These are phyloP conservation scores for Roridomyces roridus DNA, from an alignment of 768 basidiomycete species.

Conservation along the genomic window DNA sequence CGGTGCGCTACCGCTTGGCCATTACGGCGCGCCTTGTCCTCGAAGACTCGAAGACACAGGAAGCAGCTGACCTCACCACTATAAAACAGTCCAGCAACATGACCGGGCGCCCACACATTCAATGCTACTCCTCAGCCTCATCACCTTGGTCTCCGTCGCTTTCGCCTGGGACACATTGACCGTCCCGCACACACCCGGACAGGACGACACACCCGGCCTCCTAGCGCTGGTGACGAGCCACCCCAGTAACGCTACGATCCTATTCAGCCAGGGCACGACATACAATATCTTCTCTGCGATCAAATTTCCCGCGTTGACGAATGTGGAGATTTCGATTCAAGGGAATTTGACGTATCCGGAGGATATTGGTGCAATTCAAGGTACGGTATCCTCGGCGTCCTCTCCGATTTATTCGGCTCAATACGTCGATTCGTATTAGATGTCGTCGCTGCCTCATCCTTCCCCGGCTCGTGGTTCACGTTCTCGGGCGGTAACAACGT, in stretches of 20 bases:
- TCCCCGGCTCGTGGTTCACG: conserved; percentile 56
- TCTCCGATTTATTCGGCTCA: no score
- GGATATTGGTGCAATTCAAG: conserved; percentile 58
- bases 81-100: no score
- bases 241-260: conserved; percentile 52
- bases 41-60: no score
- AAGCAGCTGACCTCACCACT: no score
- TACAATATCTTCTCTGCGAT: conserved; percentile 70
- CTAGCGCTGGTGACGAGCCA: conserved; percentile 48
- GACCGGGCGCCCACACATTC: background rate
- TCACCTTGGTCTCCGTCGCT: conserved; percentile 30
- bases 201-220: conserved; percentile 60
- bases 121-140: conserved; percentile 23
- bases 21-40: no score
- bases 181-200: conserved; percentile 53
- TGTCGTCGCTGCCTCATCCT: conserved; percentile 24
- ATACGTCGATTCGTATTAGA: no score
- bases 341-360: conserved; percentile 64
- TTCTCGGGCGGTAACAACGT: conserved; percentile 64
- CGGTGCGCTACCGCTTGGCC: no score
- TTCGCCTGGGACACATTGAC: conserved; percentile 54
- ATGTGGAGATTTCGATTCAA: conserved; percentile 62
- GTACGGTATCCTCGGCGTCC: no score
- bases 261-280: conserved; percentile 60
- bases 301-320: conserved; percentile 58